phyloP scores from a whole-genome alignment of 371 early-diverging fungal genomes.

The Funneliformis caledonium region DNA sequence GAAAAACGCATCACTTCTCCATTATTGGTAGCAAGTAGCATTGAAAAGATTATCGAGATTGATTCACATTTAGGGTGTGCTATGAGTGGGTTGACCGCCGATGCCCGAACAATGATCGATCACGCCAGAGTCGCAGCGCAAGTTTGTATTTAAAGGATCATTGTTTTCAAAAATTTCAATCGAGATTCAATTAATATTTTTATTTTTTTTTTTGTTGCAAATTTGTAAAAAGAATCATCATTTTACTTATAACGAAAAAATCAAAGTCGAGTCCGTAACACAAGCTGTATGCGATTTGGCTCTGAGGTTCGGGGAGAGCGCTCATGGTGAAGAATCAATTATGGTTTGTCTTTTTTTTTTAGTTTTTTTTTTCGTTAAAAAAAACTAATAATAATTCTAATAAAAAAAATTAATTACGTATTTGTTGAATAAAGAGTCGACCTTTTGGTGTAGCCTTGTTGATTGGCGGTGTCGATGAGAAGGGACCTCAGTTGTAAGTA shows the following conservation, averaged over 20 bases:
- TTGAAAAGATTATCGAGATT: constrained; percentile 97
- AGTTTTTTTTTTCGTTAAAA: no score
- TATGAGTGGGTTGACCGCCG: constrained; percentile 96
- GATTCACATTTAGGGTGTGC: constrained; percentile 95
- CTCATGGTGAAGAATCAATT: constrained; percentile 92
- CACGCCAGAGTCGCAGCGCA: constrained; percentile 96
- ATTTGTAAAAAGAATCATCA: constrained; percentile 75
- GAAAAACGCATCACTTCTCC: constrained; percentile 96
- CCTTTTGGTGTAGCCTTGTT: constrained; percentile 99
- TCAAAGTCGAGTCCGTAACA: constrained; percentile 95
- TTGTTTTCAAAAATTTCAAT: background rate
- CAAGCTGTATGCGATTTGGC: constrained; percentile 98
- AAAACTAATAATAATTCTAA: no score
- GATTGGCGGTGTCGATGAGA: constrained; percentile 97
- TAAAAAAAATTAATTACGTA: background rate
- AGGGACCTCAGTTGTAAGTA: constrained; percentile 95
- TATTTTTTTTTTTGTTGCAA: background rate
- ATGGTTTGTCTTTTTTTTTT: constrained; percentile 69
- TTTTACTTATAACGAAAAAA: constrained; percentile 93
- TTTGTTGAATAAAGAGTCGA: constrained; percentile 65
- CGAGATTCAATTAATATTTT: background rate
- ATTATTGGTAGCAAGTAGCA: constrained; percentile 90
- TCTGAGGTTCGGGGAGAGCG: constrained; percentile 95
- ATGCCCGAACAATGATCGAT: constrained; percentile 96
- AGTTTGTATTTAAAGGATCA: constrained; percentile 54